Conservation (phyloP, 257 asterid genomes). For the Capsicum baccatum region DNA sequence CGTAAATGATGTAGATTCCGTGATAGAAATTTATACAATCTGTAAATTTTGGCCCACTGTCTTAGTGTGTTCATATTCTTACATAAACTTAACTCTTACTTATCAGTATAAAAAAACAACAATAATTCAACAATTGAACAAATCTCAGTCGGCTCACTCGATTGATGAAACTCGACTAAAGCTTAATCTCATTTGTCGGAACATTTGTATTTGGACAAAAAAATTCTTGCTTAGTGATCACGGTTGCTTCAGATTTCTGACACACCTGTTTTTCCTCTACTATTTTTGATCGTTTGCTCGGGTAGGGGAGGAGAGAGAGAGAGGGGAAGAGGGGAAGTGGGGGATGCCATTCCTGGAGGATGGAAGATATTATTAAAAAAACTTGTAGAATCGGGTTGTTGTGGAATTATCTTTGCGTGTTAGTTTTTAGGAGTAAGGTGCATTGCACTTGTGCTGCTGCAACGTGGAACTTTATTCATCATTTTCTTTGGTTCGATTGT, state of each 20-base stretch:
- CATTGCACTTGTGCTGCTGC: not conserved
- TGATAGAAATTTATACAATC: not conserved
- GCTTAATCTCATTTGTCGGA: not conserved
- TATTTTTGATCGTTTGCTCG: not conserved
- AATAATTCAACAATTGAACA: not conserved
- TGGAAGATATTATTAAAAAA: not conserved
- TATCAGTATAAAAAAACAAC: not conserved
- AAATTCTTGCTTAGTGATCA: too few relatives aligned
- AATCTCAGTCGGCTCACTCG: not conserved
- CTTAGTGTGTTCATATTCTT: not conserved
- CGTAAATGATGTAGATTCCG: not conserved
- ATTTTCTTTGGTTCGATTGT: not conserved
- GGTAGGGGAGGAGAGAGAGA: not conserved
- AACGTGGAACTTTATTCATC: not conserved
- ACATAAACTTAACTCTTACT: not conserved
- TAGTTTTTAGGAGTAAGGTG: not conserved
- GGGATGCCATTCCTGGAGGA: not conserved
- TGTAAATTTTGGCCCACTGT: not conserved
- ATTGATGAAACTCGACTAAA: not conserved
- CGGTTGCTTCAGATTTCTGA: too few relatives aligned
- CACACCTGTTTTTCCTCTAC: not conserved
- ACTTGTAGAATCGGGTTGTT: not conserved
- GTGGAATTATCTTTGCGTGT: slow-evolving; percentile 14
- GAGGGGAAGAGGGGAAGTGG: not conserved
- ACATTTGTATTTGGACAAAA: slow-evolving; percentile 1